Evolutionary conservation across 352 stramenopile genomes (phyloP).

Genomic region (Globisporangium paroecandrum): DNA sequence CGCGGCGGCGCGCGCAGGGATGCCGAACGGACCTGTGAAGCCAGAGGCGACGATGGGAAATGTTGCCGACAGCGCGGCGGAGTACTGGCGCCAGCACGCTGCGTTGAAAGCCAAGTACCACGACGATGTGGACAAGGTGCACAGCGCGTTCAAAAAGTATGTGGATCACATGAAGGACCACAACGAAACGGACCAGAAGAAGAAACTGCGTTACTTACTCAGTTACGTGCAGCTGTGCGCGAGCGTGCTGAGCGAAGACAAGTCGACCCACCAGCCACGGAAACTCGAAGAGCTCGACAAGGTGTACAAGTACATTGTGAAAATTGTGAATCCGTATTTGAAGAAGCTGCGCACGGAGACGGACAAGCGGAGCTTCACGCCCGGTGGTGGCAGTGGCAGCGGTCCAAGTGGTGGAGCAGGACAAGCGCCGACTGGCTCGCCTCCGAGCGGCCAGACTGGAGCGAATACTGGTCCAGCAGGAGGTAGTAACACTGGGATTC

Average conservation of each 20-base stretch:
- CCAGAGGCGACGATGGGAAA: constrained; percentile 18
- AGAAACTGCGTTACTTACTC: constrained; percentile 79
- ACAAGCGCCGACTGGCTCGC: not conserved
- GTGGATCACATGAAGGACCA: constrained; percentile 87
- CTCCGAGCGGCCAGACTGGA: not conserved
- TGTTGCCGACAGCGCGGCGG: constrained; percentile 42
- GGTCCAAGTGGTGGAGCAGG: not conserved
- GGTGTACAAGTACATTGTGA: constrained; percentile 89
- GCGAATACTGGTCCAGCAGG: constrained; percentile 2
- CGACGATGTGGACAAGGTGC: constrained; percentile 80
- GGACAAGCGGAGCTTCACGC: constrained; percentile 53
- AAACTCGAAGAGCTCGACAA: constrained; percentile 84
- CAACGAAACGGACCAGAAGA: constrained; percentile 84
- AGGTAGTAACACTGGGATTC: constrained; percentile 19
- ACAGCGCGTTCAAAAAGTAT: constrained; percentile 86
- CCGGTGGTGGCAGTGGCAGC: constrained; percentile 19
- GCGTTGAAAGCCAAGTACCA: constrained; percentile 79
- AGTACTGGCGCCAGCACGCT: constrained; percentile 79
- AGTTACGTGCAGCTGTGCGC: constrained; percentile 82
- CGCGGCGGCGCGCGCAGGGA: not conserved
- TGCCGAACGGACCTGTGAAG: constrained; percentile 9
- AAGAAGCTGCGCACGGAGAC: constrained; percentile 84
- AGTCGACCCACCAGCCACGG: constrained; percentile 60
- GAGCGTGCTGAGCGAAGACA: constrained; percentile 75
- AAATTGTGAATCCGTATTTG: constrained; percentile 84